Percentiles rank a stretch among this genome's conserved stretches.
Conservation (phyloP, 306 rosid species). For the Acacia confusa region DNA sequence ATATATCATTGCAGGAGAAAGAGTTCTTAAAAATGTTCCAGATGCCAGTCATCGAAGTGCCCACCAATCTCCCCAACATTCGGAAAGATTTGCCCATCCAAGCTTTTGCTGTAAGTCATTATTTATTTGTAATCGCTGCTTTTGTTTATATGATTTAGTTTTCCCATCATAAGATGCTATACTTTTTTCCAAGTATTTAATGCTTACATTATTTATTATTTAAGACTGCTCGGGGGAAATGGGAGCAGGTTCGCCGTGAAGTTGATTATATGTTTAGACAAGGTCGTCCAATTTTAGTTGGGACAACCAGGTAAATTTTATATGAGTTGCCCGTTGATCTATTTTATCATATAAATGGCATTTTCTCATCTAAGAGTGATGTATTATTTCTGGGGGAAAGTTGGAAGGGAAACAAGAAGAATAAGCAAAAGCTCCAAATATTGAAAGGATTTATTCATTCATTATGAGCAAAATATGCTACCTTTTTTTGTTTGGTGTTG, state of each 20-base stretch:
- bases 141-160: neutral
- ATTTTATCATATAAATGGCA: neutral
- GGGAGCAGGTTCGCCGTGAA: slow-evolving; percentile 92
- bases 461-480: slow-evolving; percentile 1
- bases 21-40: slow-evolving; percentile 96
- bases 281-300: slow-evolving; percentile 96
- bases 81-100: slow-evolving; percentile 94
- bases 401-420: neutral
- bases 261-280: slow-evolving; percentile 87
- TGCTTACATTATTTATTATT: slow-evolving; percentile 28
- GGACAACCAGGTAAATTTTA: slow-evolving; percentile 80
- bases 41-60: slow-evolving; percentile 93
- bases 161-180: neutral
- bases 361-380: neutral
- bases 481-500: neutral
- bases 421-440: neutral
- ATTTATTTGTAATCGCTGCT: slow-evolving; percentile 18
- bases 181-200: slow-evolving; percentile 27
- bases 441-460: neutral
- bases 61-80: slow-evolving; percentile 88
- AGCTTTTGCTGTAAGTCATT: slow-evolving; percentile 86
- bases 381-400: neutral
- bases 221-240: slow-evolving; percentile 93
- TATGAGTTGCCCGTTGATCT: slow-evolving; percentile 7
- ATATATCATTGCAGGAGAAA: slow-evolving; percentile 70